Conservation (phyloP, 305 asterid species). For the Fraxinus greggii region DNA sequence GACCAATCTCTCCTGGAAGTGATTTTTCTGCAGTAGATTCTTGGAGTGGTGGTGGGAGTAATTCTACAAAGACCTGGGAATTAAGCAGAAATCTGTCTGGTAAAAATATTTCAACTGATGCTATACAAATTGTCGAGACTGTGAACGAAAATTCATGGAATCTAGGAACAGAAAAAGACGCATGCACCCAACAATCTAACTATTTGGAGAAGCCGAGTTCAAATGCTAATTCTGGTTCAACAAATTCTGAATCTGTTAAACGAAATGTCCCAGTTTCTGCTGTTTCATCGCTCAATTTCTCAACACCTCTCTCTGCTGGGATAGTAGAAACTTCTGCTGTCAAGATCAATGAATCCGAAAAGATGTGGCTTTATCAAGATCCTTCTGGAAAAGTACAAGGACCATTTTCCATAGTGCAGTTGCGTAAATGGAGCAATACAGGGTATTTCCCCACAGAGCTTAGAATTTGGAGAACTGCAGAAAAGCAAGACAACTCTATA, state of each 20-base stretch:
- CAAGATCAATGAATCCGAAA: slow-evolving; percentile 80
- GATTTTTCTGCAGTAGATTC: slow-evolving; percentile 62
- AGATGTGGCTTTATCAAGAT: slow-evolving; percentile 84
- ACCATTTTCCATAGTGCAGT: slow-evolving; percentile 84
- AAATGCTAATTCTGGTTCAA: slow-evolving; percentile 33
- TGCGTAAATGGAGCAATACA: slow-evolving; percentile 93
- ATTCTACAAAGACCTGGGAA: slow-evolving; percentile 46
- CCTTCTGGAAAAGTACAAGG: slow-evolving; percentile 96
- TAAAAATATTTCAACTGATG: slow-evolving; percentile 40
- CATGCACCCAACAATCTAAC: slow-evolving; percentile 33
- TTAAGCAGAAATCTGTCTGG: slow-evolving; percentile 44
- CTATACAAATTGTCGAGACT: slow-evolving; percentile 41
- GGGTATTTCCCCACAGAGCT: slow-evolving; percentile 85
- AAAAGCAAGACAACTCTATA: slow-evolving; percentile 54
- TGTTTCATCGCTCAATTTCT: not conserved
- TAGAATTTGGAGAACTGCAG: slow-evolving; percentile 68
- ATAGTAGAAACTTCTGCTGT: slow-evolving; percentile 33
- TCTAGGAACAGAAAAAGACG: slow-evolving; percentile 47
- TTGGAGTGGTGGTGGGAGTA: slow-evolving; percentile 49
- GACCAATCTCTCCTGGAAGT: slow-evolving; percentile 63
- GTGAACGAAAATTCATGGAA: slow-evolving; percentile 53
- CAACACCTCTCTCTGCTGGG: not conserved
- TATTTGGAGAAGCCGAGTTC: slow-evolving; percentile 41
- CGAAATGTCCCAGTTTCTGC: slow-evolving; percentile 24
- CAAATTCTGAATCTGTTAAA: slow-evolving; percentile 41